phyloP scores from a whole-genome alignment of 352 stramenopile genomes.

The Pythium plurisporium region DNA sequence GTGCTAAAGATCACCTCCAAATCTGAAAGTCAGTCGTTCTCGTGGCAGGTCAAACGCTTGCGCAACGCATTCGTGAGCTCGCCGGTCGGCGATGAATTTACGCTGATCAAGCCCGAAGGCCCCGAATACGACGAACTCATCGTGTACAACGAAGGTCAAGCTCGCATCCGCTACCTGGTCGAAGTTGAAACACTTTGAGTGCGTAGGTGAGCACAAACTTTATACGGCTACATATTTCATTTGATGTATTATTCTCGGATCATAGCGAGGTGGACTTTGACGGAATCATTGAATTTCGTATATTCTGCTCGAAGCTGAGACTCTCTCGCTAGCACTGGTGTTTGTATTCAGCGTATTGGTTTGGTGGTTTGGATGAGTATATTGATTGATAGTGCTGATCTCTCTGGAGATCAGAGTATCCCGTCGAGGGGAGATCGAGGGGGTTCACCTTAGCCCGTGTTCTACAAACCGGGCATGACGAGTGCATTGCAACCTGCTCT shows the following conservation, averaged over 20 bases:
- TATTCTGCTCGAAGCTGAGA: neutral
- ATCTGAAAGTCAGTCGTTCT: slow-evolving; percentile 13
- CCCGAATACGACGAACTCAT: slow-evolving; percentile 58
- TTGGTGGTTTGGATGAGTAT: neutral
- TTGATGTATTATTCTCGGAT: no score
- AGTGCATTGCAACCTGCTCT: slow-evolving; percentile 20
- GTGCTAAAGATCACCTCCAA: slow-evolving; percentile 24
- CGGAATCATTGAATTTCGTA: neutral
- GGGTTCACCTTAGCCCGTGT: neutral
- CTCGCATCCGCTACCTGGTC: slow-evolving; percentile 70
- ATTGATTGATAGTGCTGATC: slow-evolving; percentile 9
- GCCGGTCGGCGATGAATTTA: slow-evolving; percentile 23
- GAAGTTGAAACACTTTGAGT: slow-evolving; percentile 47
- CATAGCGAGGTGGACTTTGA: neutral
- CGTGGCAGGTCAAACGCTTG: slow-evolving; percentile 49
- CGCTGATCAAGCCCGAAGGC: slow-evolving; percentile 6
- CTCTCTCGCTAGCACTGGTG: no score
- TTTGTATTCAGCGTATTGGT: no score
- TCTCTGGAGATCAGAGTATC: no score
- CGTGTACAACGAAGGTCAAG: slow-evolving; percentile 72
- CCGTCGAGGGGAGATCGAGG: neutral
- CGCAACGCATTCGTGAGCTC: slow-evolving; percentile 33
- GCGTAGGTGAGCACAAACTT: no score
- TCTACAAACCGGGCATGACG: neutral
- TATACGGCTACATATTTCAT: no score